Evolutionary conservation across 2,329 filamentous ascomycete species (phyloP), one percentile per base, ranked within the genome.

Genomic region (Amauroascus verrucosus): DNA sequence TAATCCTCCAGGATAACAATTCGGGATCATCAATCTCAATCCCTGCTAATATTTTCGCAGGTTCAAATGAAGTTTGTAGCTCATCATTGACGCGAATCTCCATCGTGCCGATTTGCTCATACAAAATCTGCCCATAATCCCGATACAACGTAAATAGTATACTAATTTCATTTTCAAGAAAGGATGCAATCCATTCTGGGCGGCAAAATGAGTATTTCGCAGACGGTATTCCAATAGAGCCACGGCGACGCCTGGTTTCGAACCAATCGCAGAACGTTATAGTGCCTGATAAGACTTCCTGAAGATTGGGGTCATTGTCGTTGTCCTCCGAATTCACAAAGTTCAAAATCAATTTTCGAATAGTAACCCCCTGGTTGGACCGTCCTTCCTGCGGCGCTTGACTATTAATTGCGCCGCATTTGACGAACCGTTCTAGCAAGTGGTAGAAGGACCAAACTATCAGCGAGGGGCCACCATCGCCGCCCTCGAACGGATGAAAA

Each of bases 311-410:
- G n/a, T 47, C 45, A 35, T 47, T 47, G 5, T 13, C 2, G 30
- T 33, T 47, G 30, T 47, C 45, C 11, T 47, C 45, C 7, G 45
- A 33, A 22, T 35, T n/a, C 26, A 47, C 45, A 14, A 47, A 47
- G 16, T 47, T 14, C 26, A 47, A 16, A 20, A 13, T 35, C 28
- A 47, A 33, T 5, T 33, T 47, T 20, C 22, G 45, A 35, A 47
- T 35, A 24, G n/a, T 33, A 47, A 35, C 16, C 9, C 22, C 18
- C 9, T 32, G 24, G 22, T 33, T 9, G 18, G 11, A 28, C 8
- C 22, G 3, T 26, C 11, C 30, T 18, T 48, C 14, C 22, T 11
- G 16, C 6, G 6, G 32, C 4, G 32, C 6, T 8, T 6, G 6
- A 37, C 30, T 16, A 16, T 14, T 14, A 28, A 14, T n/a, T 16